phyloP scores from a whole-genome alignment of 345 rosid species.

The Garcia nutans region DNA sequence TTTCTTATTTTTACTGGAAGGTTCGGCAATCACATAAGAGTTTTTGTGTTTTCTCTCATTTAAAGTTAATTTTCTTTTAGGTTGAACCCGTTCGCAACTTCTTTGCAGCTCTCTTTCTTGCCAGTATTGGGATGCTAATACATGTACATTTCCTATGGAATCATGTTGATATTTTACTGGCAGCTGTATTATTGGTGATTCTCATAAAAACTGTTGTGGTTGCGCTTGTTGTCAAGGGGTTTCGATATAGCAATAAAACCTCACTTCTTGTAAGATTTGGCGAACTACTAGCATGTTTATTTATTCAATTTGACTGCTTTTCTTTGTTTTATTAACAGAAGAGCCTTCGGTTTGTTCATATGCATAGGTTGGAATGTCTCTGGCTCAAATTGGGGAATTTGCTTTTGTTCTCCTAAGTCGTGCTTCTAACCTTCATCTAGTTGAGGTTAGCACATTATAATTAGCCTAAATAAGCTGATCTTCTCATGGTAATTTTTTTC shows the following conservation, averaged over 20 bases:
- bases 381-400: constrained; percentile 97
- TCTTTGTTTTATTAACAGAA: not conserved
- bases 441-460: constrained; percentile 60
- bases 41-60: constrained; percentile 15
- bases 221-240: constrained; percentile 69
- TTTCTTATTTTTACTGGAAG: not conserved
- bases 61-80: constrained; percentile 31
- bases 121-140: constrained; percentile 93
- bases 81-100: constrained; percentile 94
- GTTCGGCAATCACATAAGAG: not conserved
- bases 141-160: constrained; percentile 93
- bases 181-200: constrained; percentile 79
- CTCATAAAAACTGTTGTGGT: constrained; percentile 68
- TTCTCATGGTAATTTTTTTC: not conserved
- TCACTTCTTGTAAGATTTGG: constrained; percentile 72
- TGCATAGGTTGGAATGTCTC: constrained; percentile 83
- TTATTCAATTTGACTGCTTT: not conserved
- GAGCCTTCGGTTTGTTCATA: not conserved
- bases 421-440: constrained; percentile 91
- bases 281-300: constrained; percentile 18
- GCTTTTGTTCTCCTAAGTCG: constrained; percentile 97
- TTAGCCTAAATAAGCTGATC: not conserved
- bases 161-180: constrained; percentile 83
- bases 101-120: constrained; percentile 93
- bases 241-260: constrained; percentile 85